Evolutionary conservation across 805 yeast species (phyloP).

Genomic region (Zygoascus ofunaensis): DNA sequence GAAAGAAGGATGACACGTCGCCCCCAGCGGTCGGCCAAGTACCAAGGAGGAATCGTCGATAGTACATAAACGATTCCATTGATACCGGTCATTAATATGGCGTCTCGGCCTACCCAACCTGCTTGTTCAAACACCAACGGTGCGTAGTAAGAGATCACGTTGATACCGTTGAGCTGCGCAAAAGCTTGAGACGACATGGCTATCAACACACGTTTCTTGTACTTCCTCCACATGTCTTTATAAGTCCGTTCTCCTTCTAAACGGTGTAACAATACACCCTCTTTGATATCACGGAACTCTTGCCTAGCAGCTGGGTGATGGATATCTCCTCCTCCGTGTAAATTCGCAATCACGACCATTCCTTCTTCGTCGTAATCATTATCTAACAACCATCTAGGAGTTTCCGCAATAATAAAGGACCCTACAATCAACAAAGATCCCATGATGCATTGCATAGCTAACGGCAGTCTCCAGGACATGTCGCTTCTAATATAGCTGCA

Average conservation of each 20-base stretch:
- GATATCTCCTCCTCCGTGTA: slow-evolving; percentile 70
- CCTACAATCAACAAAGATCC: slow-evolving; percentile 64
- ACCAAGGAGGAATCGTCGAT: slow-evolving; percentile 86
- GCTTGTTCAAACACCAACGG: slow-evolving; percentile 92
- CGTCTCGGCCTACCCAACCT: slow-evolving; percentile 85
- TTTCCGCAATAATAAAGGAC: slow-evolving; percentile 70
- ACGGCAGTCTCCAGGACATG: slow-evolving; percentile 70
- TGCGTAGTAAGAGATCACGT: slow-evolving; percentile 86
- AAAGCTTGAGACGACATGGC: slow-evolving; percentile 88
- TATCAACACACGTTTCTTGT: slow-evolving; percentile 67
- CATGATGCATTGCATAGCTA: slow-evolving; percentile 65
- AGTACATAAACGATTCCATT: slow-evolving; percentile 50
- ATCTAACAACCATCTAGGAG: slow-evolving; percentile 84
- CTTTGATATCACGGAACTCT: slow-evolving; percentile 77
- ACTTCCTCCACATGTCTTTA: slow-evolving; percentile 63
- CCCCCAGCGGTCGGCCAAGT: slow-evolving; percentile 84
- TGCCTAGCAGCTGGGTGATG: slow-evolving; percentile 57
- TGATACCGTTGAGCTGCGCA: slow-evolving; percentile 91
- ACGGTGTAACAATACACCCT: slow-evolving; percentile 63
- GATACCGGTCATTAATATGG: slow-evolving; percentile 84
- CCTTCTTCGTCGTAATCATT: slow-evolving; percentile 76
- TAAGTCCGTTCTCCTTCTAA: slow-evolving; percentile 75
- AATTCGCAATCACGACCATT: slow-evolving; percentile 70
- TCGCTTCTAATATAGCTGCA: slow-evolving; percentile 57
- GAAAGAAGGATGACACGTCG: slow-evolving; percentile 71